phyloP scores from a whole-genome alignment of 2,329 filamentous ascomycete species.

The Cladosporium cucumerinum region DNA sequence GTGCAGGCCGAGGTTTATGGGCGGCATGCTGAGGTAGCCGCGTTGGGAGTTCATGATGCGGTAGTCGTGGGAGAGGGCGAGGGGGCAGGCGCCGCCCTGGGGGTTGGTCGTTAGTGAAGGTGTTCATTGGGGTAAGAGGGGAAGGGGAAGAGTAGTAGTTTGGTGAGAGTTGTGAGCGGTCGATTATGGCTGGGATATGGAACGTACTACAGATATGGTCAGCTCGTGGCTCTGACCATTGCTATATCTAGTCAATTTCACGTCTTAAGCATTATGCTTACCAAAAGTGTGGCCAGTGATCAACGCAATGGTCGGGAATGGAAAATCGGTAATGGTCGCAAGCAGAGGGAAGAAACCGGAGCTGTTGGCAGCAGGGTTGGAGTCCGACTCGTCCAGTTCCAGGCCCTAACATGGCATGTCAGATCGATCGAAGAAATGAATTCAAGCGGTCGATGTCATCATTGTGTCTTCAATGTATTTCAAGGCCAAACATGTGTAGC shows the following conservation, averaged over 20 bases:
- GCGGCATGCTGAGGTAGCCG: conserved; percentile 51
- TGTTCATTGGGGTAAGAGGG: not conserved
- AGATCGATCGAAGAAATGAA: not conserved
- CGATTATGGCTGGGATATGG: not conserved
- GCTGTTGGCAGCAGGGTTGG: conserved; percentile 35
- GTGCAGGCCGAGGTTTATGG: conserved; percentile 54
- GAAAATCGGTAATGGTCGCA: conserved; percentile 36
- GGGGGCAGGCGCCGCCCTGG: conserved; percentile 44
- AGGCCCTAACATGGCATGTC: conserved; percentile 27
- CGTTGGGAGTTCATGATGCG: conserved; percentile 48
- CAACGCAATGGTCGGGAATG: conserved; percentile 45
- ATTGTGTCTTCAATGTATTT: too few species aligned
- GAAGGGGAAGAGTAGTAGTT: not conserved
- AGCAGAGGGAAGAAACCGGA: conserved; percentile 38
- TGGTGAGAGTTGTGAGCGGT: not conserved
- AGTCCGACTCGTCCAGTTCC: conserved; percentile 36
- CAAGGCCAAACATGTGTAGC: too few species aligned
- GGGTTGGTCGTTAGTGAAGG: not conserved
- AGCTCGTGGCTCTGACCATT: not conserved
- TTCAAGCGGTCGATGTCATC: not conserved
- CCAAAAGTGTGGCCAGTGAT: conserved; percentile 50
- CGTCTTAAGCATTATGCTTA: not conserved
- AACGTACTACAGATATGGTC: not conserved
- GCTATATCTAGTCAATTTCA: not conserved
- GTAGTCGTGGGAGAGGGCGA: conserved; percentile 48